These are phyloP conservation scores for Penicillium lagena DNA, from an alignment of 495 filamentous ascomycete species.

Conservation along the genomic window DNA sequence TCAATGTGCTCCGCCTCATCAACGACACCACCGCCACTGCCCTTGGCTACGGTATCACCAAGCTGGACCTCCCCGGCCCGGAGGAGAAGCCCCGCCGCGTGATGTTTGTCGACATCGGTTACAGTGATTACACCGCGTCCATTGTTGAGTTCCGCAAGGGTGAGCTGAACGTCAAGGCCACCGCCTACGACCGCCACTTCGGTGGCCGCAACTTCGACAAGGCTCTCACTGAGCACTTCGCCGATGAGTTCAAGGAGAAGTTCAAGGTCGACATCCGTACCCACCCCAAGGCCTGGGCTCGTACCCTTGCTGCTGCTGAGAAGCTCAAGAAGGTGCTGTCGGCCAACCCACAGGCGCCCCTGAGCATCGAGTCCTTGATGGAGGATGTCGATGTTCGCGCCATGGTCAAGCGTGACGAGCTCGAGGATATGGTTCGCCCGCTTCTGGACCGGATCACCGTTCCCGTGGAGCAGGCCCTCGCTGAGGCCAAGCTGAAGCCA, in stretches of 20 bases:
- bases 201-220: conserved; percentile 97
- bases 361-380: conserved; percentile 99
- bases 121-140: conserved; percentile 90
- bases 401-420: conserved; percentile 88
- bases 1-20: conserved; percentile 89
- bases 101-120: conserved; percentile 90
- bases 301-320: conserved; percentile 82
- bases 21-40: conserved; percentile 98
- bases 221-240: conserved; percentile 89
- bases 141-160: conserved; percentile 97
- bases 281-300: conserved; percentile 81
- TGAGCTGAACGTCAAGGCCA: conserved; percentile 87
- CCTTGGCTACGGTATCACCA: conserved; percentile 96
- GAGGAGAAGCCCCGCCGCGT: conserved; percentile 94
- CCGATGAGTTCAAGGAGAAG: conserved; percentile 88
- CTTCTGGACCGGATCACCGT: conserved; percentile 66
- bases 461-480: conserved; percentile 83
- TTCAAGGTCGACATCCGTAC: conserved; percentile 85
- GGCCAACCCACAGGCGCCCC: conserved; percentile 85
- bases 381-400: conserved; percentile 88
- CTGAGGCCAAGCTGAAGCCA: conserved; percentile 78
- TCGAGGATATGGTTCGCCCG: conserved; percentile 85
- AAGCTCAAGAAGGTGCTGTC: conserved; percentile 99
- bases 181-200: conserved; percentile 93
- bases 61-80: conserved; percentile 77